Conservation (phyloP, 2,329 filamentous ascomycete species). For the Dothistroma septosporum region DNA sequence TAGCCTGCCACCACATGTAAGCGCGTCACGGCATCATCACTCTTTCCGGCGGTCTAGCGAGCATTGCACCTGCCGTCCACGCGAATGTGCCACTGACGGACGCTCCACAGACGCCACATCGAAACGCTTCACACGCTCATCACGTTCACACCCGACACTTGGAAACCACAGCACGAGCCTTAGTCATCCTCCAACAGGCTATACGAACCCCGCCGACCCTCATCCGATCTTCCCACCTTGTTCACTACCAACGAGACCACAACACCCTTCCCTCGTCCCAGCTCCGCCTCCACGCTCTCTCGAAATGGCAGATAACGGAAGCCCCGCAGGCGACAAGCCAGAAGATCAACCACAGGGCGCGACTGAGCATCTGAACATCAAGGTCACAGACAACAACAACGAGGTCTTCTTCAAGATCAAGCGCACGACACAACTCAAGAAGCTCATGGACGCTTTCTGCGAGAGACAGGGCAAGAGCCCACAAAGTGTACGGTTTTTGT, state of each 20-base stretch:
- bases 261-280: constrained; percentile 1
- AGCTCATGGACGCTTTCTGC: constrained; percentile 97
- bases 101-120: constrained; percentile 12
- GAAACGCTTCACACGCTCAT: constrained; percentile 5
- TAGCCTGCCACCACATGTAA: neutral
- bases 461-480: constrained; percentile 88
- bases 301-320: constrained; percentile 48
- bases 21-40: neutral
- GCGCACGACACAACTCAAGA: constrained; percentile 89
- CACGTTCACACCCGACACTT: neutral
- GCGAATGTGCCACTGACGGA: constrained; percentile 4
- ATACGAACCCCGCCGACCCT: constrained; percentile 17
- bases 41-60: neutral
- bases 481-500: constrained; percentile 84
- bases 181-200: constrained; percentile 17
- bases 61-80: neutral
- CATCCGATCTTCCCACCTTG: constrained; percentile 6
- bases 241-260: constrained; percentile 8
- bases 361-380: constrained; percentile 93
- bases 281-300: constrained; percentile 44
- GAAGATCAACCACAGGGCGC: constrained; percentile 36
- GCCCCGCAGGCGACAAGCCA: constrained; percentile 34
- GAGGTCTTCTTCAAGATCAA: constrained; percentile 99
- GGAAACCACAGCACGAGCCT: constrained; percentile 7
- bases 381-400: constrained; percentile 98